Conservation (phyloP, 2,329 filamentous ascomycete species). For the Arthrocladium fulminans region DNA sequence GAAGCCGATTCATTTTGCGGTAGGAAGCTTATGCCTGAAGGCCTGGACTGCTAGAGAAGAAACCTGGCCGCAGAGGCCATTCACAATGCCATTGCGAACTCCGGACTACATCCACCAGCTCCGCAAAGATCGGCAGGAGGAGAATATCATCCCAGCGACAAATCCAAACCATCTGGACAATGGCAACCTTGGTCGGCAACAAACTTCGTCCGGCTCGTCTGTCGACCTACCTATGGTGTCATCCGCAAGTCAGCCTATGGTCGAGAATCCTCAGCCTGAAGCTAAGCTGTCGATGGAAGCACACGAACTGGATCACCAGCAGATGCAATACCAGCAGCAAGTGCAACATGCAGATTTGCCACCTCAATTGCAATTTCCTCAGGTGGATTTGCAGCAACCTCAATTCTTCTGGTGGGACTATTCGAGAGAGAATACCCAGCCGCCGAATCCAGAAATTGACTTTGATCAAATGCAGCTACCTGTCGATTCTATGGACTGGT, state of each 20-base stretch:
- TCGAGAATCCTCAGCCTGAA: conserved; percentile 1
- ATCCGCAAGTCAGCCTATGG: neutral
- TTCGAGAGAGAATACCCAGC: conserved; percentile 7
- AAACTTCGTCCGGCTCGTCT: neutral
- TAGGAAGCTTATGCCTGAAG: conserved; percentile 36
- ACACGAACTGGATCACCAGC: neutral
- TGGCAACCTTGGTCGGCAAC: neutral
- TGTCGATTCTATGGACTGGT: conserved; percentile 19
- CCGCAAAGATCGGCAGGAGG: conserved; percentile 16
- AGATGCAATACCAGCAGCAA: conserved; percentile 2
- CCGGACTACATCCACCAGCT: conserved; percentile 19
- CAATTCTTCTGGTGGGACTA: conserved; percentile 4
- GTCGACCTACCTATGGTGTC: neutral
- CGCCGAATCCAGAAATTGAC: conserved; percentile 14
- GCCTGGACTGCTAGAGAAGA: conserved; percentile 33
- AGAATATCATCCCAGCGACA: neutral
- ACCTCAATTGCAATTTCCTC: conserved; percentile 1
- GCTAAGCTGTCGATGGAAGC: neutral
- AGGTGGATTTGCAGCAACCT: neutral
- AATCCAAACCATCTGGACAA: neutral
- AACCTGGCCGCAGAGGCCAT: conserved; percentile 13
- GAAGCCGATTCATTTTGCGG: conserved; percentile 35
- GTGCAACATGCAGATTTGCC: neutral
- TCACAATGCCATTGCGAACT: conserved; percentile 11
- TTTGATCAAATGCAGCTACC: conserved; percentile 13